Percentiles rank a stretch among this genome's conserved stretches.
Conservation (phyloP, 257 asterid genomes). For the Solanum stenotomum region DNA sequence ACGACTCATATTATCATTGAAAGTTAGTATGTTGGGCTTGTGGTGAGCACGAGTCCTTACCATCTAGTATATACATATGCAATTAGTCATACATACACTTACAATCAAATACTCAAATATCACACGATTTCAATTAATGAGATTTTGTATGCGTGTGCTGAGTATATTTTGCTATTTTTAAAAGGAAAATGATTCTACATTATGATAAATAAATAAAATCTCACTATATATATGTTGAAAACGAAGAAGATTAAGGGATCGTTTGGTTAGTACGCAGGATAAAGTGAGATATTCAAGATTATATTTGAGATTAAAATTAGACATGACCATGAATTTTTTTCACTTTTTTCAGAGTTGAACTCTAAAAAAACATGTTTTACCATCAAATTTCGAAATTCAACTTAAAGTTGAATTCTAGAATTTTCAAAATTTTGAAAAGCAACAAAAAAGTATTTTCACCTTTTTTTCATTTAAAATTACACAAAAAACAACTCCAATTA, state of each 20-base stretch:
- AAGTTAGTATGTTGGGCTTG: no score
- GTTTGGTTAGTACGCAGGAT: accelerated
- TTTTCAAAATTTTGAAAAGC: no score
- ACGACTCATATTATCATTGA: no score
- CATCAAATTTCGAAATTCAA: accelerated
- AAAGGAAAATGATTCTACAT: neutral
- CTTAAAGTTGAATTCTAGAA: no score
- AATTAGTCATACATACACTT: neutral
- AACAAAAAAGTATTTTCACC: neutral
- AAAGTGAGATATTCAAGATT: no score
- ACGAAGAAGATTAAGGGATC: neutral
- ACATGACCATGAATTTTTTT: no score
- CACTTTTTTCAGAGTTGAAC: accelerated
- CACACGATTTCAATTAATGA: neutral
- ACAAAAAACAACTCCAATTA: no score
- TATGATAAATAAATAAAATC: neutral
- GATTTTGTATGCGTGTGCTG: neutral
- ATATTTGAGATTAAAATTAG: neutral
- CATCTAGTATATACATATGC: neutral
- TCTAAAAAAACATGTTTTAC: accelerated
- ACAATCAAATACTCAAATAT: neutral
- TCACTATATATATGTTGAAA: neutral
- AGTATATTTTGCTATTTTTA: neutral
- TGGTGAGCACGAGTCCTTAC: neutral
- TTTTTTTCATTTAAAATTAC: no score